A percentile compares a stretch with the other conserved stretches of the same genome.
Conservation (phyloP, 1,284 basidiomycete species). For the Trichosporon coremiiforme region DNA sequence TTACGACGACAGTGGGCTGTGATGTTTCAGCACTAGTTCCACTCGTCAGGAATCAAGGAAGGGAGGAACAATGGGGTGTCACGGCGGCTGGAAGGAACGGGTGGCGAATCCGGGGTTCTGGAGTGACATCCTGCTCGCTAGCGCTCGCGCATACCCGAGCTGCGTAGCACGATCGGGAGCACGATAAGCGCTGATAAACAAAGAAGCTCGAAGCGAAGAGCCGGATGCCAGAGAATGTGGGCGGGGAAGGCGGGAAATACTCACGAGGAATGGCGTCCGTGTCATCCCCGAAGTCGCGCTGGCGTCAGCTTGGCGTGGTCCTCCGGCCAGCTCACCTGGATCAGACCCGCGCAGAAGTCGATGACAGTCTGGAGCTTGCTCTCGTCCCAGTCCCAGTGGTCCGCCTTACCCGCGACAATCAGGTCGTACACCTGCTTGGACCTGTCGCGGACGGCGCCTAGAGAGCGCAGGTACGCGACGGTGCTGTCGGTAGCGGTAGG, state of each 20-base stretch:
- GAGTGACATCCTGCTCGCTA: neutral
- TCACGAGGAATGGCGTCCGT: slow-evolving; percentile 60
- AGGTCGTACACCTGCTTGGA: slow-evolving; percentile 77
- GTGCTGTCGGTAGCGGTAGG: slow-evolving; percentile 10
- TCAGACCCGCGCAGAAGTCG: slow-evolving; percentile 79
- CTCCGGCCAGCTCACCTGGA: slow-evolving; percentile 63
- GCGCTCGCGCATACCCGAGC: neutral
- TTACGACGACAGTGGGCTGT: slow-evolving; percentile 82
- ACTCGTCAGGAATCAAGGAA: too few relatives aligned
- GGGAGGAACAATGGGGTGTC: neutral
- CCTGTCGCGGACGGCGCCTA: slow-evolving; percentile 82
- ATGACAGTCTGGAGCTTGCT: slow-evolving; percentile 71
- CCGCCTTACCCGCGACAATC: slow-evolving; percentile 69
- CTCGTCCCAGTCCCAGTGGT: slow-evolving; percentile 84
- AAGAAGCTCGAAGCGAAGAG: neutral
- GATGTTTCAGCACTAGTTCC: neutral
- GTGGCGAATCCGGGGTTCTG: neutral
- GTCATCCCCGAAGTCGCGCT: slow-evolving; percentile 80
- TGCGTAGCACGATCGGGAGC: neutral
- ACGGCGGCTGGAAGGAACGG: slow-evolving; percentile 12
- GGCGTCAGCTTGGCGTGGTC: slow-evolving; percentile 13
- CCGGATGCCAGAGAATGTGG: neutral
- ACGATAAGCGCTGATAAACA: neutral
- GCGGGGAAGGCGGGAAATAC: slow-evolving; percentile 19
- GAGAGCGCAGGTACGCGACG: slow-evolving; percentile 71